These are phyloP conservation scores for Podospora pseudocomata DNA, from an alignment of 495 filamentous ascomycete species.

Conservation along the genomic window DNA sequence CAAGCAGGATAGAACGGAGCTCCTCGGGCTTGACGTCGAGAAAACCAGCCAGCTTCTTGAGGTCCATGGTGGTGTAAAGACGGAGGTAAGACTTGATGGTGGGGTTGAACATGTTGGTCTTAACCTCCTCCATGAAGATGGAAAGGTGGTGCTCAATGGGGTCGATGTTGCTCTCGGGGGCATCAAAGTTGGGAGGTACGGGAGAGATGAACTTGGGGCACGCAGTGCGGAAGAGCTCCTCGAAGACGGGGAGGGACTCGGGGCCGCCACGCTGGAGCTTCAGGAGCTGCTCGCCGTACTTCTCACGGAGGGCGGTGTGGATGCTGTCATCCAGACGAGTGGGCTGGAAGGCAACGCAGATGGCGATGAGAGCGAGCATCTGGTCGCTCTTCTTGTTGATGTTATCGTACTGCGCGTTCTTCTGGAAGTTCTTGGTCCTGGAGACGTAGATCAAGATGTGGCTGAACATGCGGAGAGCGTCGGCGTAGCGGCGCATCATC, in stretches of 20 bases:
- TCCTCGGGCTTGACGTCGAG: conserved; percentile 91
- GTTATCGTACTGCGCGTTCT: conserved; percentile 94
- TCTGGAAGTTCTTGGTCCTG: conserved; percentile 99
- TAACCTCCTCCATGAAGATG: conserved; percentile 99
- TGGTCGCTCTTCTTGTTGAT: conserved; percentile 99
- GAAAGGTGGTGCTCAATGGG: conserved; percentile 94
- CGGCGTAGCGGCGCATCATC: conserved; percentile 99
- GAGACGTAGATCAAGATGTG: conserved; percentile 99
- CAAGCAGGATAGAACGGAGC: conserved; percentile 81
- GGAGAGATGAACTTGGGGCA: conserved; percentile 99
- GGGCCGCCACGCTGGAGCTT: conserved; percentile 93
- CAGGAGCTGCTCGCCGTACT: conserved; percentile 95
- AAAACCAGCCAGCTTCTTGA: conserved; percentile 97
- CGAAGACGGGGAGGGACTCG: conserved; percentile 90
- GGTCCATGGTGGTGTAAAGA: conserved; percentile 98
- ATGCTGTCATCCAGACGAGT: conserved; percentile 98
- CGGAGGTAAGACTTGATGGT: conserved; percentile 97
- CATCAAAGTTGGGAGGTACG: conserved; percentile 94
- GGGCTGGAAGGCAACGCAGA: conserved; percentile 96
- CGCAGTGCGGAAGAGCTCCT: conserved; percentile 90
- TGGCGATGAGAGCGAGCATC: conserved; percentile 98
- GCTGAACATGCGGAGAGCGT: conserved; percentile 99
- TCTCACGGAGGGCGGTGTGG: conserved; percentile 94
- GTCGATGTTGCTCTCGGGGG: conserved; percentile 89
- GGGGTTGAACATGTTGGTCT: conserved; percentile 92